phyloP scores from a whole-genome alignment of 345 rosid genomes.

The Boechera divaricarpa region DNA sequence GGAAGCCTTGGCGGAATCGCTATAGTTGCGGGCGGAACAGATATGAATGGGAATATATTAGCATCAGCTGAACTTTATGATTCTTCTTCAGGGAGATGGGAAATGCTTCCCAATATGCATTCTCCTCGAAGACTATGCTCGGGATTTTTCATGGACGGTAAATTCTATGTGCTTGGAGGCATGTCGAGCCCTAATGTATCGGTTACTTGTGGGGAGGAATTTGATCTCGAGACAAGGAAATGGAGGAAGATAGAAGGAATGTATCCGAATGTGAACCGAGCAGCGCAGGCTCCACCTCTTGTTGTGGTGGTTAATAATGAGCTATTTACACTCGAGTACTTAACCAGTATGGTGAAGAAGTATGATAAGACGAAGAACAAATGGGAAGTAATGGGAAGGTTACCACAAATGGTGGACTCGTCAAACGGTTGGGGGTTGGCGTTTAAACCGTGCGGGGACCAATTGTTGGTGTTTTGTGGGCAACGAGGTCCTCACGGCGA shows the following conservation, averaged over 20 bases:
- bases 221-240: conserved; percentile 60
- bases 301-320: conserved; percentile 78
- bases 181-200: conserved; percentile 69
- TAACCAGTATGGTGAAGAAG: conserved; percentile 78
- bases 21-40: conserved; percentile 78
- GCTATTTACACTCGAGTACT: conserved; percentile 71
- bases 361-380: conserved; percentile 65
- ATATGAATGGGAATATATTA: conserved; percentile 61
- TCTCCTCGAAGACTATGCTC: conserved; percentile 77
- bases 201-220: conserved; percentile 75
- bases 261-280: conserved; percentile 76
- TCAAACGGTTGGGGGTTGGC: conserved; percentile 92
- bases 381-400: conserved; percentile 80
- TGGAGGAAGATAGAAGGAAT: conserved; percentile 76
- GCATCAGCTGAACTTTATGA: conserved; percentile 74
- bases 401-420: conserved; percentile 75
- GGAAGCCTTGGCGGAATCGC: conserved; percentile 73
- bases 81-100: conserved; percentile 70
- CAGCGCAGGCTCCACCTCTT: conserved; percentile 91
- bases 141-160: conserved; percentile 84
- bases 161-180: conserved; percentile 80
- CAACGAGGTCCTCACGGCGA: conserved; percentile 73
- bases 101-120: conserved; percentile 69
- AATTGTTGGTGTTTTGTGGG: conserved; percentile 74
- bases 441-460: conserved; percentile 77